phyloP scores from a whole-genome alignment of 768 basidiomycete species.

The Phanerochaete sordida region DNA sequence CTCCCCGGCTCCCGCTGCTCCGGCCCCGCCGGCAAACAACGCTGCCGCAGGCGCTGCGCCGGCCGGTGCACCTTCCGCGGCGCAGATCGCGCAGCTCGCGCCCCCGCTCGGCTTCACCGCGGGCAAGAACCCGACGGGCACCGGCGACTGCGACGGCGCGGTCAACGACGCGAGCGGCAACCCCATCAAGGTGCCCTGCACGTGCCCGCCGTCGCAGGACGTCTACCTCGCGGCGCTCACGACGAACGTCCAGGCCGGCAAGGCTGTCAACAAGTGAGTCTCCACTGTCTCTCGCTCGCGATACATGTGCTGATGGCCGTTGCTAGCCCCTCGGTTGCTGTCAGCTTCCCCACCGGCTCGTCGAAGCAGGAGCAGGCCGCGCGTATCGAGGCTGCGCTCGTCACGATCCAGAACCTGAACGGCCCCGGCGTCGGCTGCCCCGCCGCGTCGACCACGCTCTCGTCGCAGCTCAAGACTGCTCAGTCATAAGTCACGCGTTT shows the following conservation, averaged over 20 bases:
- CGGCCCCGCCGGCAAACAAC: neutral
- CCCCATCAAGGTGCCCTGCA: slow-evolving; percentile 59
- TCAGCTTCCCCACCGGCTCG: slow-evolving; percentile 63
- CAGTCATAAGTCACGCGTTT: neutral
- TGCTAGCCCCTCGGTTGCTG: slow-evolving; percentile 39
- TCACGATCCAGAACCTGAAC: slow-evolving; percentile 71
- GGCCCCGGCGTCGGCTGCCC: slow-evolving; percentile 71
- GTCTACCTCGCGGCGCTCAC: slow-evolving; percentile 48
- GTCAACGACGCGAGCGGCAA: slow-evolving; percentile 52
- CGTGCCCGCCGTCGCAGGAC: slow-evolving; percentile 55
- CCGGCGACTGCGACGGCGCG: slow-evolving; percentile 69
- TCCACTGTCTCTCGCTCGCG: neutral
- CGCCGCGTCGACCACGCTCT: slow-evolving; percentile 45
- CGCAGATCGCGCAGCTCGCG: slow-evolving; percentile 37
- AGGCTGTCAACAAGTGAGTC: slow-evolving; percentile 53
- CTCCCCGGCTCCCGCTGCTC: neutral
- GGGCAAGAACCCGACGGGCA: slow-evolving; percentile 60
- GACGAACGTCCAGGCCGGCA: slow-evolving; percentile 57
- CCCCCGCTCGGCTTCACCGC: slow-evolving; percentile 57
- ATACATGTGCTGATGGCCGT: neutral
- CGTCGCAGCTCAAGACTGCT: slow-evolving; percentile 11
- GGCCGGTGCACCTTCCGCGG: neutral
- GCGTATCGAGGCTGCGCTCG: slow-evolving; percentile 54
- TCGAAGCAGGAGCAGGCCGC: slow-evolving; percentile 48
- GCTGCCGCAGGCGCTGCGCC: slow-evolving; percentile 1